Conservation (phyloP, 2,329 filamentous ascomycete genomes). For the Eurotiales sp. region DNA sequence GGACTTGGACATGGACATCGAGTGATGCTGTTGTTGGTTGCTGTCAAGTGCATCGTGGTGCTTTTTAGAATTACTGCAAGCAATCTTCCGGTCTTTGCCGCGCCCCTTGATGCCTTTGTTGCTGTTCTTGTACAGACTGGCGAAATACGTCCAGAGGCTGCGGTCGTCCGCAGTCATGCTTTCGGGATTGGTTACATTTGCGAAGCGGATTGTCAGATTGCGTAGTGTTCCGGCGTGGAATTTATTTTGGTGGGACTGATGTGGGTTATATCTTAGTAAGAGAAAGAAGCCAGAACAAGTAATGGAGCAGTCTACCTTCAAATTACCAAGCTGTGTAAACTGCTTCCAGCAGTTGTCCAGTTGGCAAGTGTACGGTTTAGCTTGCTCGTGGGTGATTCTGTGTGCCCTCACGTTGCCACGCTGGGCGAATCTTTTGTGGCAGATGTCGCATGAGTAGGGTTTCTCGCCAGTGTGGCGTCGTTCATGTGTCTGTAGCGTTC, state of each 20-base stretch:
- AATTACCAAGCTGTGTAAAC: conserved; percentile 86
- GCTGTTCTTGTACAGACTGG: conserved; percentile 88
- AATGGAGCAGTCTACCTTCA: conserved; percentile 61
- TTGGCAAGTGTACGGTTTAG: conserved; percentile 76
- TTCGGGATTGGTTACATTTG: conserved; percentile 58
- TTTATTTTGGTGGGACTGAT: conserved; percentile 84
- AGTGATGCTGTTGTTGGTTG: background rate
- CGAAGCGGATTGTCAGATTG: conserved; percentile 67
- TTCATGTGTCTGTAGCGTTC: conserved; percentile 77
- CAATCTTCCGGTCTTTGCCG: conserved; percentile 67
- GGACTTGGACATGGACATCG: background rate
- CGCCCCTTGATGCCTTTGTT: conserved; percentile 98
- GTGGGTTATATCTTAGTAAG: conserved; percentile 13
- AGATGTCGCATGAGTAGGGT: conserved; percentile 75
- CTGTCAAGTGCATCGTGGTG: background rate
- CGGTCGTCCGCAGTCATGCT: conserved; percentile 65
- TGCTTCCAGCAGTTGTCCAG: conserved; percentile 81
- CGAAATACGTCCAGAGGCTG: conserved; percentile 80
- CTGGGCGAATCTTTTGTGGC: conserved; percentile 79
- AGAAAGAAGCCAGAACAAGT: background rate
- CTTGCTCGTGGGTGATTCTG: conserved; percentile 71
- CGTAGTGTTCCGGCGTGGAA: conserved; percentile 77
- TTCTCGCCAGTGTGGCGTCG: conserved; percentile 83
- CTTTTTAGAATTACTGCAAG: conserved; percentile 20
- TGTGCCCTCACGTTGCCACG: conserved; percentile 82